Evolutionary conservation across 257 asterid genomes (phyloP).

Genomic region (Solanum boliviense): DNA sequence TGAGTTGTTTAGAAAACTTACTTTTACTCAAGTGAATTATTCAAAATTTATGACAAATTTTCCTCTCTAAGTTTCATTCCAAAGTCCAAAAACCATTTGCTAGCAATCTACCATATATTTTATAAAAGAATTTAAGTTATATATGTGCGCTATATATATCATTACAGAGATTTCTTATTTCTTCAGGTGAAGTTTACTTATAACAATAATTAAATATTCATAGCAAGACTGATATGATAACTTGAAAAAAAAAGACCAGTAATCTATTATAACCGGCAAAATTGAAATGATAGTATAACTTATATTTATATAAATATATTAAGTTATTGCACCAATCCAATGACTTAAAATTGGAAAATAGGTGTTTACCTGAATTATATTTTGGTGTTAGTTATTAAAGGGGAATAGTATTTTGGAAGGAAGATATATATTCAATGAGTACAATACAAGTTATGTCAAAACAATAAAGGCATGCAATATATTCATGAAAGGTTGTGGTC

Average conservation of each 20-base stretch:
- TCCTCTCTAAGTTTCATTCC: neutral
- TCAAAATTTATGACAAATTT: neutral
- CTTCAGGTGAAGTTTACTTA: neutral
- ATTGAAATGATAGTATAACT: neutral
- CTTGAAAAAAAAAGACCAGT: neutral
- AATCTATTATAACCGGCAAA: neutral
- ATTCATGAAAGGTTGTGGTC: too few species aligned
- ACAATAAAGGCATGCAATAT: neutral
- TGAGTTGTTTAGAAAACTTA: neutral
- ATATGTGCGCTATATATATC: neutral
- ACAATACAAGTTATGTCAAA: neutral
- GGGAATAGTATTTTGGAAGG: neutral
- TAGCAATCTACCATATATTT: neutral
- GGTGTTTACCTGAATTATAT: neutral
- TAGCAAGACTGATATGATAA: neutral
- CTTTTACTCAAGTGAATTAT: neutral
- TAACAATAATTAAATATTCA: neutral
- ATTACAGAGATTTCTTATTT: neutral
- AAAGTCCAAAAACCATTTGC: neutral
- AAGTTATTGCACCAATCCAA: neutral
- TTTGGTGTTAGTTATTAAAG: neutral
- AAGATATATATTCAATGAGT: neutral
- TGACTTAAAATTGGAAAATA: neutral
- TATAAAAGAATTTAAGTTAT: neutral
- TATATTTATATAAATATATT: neutral